Percentiles rank a stretch among this genome's conserved stretches.
Evolutionary conservation across 768 basidiomycete genomes (phyloP).

Genomic region (Multifurca ochricompacta): DNA sequence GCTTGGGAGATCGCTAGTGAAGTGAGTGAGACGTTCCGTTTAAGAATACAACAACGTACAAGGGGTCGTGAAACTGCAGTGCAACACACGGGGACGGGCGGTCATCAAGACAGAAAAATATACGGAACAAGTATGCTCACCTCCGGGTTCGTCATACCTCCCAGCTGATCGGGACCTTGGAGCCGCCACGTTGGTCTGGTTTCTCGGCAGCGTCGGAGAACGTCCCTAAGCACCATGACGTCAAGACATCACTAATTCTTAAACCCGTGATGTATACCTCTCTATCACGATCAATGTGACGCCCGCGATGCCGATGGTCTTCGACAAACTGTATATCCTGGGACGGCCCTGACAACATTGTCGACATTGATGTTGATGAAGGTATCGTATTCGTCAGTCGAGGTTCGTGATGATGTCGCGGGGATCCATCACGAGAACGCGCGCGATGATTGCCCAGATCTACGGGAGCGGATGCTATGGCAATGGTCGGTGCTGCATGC

Average conservation of each 20-base stretch:
- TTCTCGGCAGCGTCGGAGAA: background rate
- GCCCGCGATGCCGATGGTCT: constrained; percentile 1
- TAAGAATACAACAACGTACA: background rate
- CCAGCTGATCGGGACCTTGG: background rate
- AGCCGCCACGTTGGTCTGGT: background rate
- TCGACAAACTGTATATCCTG: constrained; percentile 1
- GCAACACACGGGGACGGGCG: background rate
- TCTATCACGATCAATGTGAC: constrained; percentile 3
- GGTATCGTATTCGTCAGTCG: background rate
- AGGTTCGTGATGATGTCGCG: background rate
- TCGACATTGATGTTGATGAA: background rate
- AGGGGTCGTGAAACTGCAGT: background rate
- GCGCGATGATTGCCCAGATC: background rate
- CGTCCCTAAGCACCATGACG: background rate
- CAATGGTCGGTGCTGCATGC: background rate
- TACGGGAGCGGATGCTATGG: background rate
- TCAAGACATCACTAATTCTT: no score
- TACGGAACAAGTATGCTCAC: background rate
- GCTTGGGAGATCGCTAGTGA: constrained; percentile 10
- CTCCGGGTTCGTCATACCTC: constrained; percentile 6
- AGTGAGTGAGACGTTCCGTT: background rate
- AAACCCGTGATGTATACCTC: no score
- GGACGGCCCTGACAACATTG: background rate
- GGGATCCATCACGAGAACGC: constrained; percentile 7
- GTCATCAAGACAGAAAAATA: background rate